Base-by-base conservation (phyloP, 2,329 filamentous ascomycete genomes). In the Hypoxylon rubiginosum region DNA sequence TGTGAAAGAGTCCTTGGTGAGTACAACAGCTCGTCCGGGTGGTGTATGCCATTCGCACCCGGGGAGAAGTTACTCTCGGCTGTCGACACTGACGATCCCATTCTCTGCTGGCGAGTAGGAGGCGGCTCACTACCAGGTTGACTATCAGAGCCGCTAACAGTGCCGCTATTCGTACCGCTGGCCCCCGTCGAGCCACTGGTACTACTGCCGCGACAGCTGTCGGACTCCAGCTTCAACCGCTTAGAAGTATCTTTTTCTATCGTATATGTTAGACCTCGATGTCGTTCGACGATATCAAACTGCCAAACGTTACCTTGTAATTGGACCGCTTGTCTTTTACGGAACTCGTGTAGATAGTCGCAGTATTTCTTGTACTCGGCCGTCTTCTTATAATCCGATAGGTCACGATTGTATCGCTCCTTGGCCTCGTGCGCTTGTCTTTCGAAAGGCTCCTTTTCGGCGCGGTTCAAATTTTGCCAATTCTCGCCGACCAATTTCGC, bases 401-500 rank as follows among this genome's bases (percentile, higher is more conserved):
- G 82, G 68, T 92, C 88, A n/a, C 85, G 83, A 70, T 91, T 91
- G 75, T 93, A 95, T 70, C 85, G 91, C 70, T 94, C 91, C 78
- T 95, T 95, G 26, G 90, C 90, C 15, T 85, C 79, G 64, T 90
- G 89, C 24, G 92, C 92, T 74, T 92, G 88, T 41, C 85, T 86
- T 76, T 95, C 92, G 71, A 87, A 95, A 0, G 85, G 84, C 74
- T 93, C 92, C 73, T 92, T 92, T 70, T 92, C 89, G 0, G 82
- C 79, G 0, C 88, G 83, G 1, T 87, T 83, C 8, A 95, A 79
- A 56, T 88, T 90, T 75, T 95, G 92, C 92, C 92, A 95, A 74
- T 91, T 88, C 74, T 95, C 92, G 6, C 92, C 92, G 0, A 94
- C 92, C 0, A 93, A 81, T 74, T 94, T 94, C 10, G 92, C 92